Evolutionary conservation across 805 yeast genomes (phyloP).

Genomic region (Candida argentea): DNA sequence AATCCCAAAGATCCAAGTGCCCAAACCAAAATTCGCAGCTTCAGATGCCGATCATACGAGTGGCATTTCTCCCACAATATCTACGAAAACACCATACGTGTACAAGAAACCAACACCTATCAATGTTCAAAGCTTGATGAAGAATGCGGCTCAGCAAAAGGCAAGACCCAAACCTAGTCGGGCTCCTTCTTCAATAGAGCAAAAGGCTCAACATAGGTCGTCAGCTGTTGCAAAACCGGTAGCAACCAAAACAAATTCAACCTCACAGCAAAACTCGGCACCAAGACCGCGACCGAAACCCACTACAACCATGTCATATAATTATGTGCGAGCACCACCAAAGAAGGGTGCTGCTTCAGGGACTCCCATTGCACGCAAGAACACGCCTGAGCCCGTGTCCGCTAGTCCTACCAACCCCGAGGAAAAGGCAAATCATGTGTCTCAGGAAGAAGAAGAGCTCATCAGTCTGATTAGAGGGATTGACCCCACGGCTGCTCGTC

Average conservation of each 20-base stretch:
- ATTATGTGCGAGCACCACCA: conserved; percentile 5
- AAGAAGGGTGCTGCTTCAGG: conserved; percentile 2
- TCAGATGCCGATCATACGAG: conserved; percentile 4
- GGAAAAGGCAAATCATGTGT: neutral
- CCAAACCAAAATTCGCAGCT: conserved; percentile 1
- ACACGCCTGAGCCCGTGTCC: conserved; percentile 1
- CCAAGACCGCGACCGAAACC: conserved; percentile 2
- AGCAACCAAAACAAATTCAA: conserved; percentile 3
- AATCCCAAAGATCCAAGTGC: conserved; percentile 1
- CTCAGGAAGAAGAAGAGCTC: conserved; percentile 23
- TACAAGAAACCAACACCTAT: conserved; percentile 32
- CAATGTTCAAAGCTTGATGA: conserved; percentile 25
- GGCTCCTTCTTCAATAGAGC: conserved; percentile 4
- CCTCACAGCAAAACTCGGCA: conserved; percentile 1
- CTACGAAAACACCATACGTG: conserved; percentile 12
- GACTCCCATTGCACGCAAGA: neutral
- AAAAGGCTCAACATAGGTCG: neutral
- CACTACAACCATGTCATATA: conserved; percentile 6
- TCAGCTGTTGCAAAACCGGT: conserved; percentile 3
- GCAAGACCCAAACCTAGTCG: conserved; percentile 6
- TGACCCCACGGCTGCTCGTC: conserved; percentile 69
- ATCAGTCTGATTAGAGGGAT: conserved; percentile 54
- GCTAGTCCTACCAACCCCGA: neutral
- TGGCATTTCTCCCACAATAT: conserved; percentile 15
- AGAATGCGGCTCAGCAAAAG: conserved; percentile 4